These are phyloP conservation scores for Cyamopsis tetragonoloba DNA, from an alignment of 306 rosid genomes.

Conservation along the genomic window DNA sequence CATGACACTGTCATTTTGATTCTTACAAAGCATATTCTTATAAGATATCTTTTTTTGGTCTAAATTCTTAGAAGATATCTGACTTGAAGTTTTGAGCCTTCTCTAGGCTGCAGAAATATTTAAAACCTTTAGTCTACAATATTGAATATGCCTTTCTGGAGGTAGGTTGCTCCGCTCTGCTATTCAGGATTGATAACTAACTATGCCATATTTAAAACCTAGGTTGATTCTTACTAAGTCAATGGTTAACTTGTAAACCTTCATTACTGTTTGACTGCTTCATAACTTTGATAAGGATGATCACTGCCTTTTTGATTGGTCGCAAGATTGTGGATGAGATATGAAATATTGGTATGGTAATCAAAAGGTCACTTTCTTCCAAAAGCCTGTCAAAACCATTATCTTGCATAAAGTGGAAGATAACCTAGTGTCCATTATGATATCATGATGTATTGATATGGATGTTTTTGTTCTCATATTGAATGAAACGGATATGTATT, in stretches of 20 bases:
- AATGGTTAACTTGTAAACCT: not conserved
- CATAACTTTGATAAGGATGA: slow-evolving; percentile 21
- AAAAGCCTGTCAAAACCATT: slow-evolving; percentile 23
- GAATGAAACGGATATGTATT: slow-evolving; percentile 19
- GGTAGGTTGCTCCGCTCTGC: too few relatives aligned
- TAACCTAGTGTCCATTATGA: slow-evolving; percentile 33
- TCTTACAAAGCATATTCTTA: slow-evolving; percentile 6
- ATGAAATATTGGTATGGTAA: slow-evolving; percentile 21
- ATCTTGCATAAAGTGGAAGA: slow-evolving; percentile 36
- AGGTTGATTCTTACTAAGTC: not conserved
- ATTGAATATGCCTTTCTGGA: too few relatives aligned
- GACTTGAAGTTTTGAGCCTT: not conserved
- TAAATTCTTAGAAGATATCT: not conserved
- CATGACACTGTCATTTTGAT: not conserved
- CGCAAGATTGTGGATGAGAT: slow-evolving; percentile 7
- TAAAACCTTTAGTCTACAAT: not conserved
- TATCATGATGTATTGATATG: slow-evolving; percentile 26
- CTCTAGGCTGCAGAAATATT: not conserved
- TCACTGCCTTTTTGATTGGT: slow-evolving; percentile 11
- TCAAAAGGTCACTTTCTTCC: slow-evolving; percentile 29
- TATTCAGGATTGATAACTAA: too few relatives aligned
- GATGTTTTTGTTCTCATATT: slow-evolving; percentile 31
- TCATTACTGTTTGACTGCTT: slow-evolving; percentile 2
- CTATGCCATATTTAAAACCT: not conserved
- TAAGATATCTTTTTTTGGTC: not conserved